A percentile compares a stretch with the other conserved stretches of the same genome.
Conservation (phyloP, 208 protist species). For the Leishmania braziliensis region DNA sequence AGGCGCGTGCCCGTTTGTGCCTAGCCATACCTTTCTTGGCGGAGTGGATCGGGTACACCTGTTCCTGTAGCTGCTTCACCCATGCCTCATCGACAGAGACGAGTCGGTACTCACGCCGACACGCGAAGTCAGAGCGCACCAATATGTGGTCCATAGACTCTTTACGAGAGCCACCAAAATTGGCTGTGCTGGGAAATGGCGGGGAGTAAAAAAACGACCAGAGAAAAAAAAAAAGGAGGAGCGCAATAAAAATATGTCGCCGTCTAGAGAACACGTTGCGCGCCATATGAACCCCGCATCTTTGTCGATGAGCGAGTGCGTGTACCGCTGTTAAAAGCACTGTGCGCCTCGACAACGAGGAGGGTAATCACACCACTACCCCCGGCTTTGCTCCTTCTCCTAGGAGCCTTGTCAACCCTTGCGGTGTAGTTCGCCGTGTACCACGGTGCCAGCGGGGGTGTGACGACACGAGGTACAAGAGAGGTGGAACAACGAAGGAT, state of each 20-base stretch:
- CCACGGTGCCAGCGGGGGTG: not conserved
- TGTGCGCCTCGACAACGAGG: not conserved
- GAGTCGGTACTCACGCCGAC: constrained; percentile 43
- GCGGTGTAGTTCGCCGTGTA: not conserved
- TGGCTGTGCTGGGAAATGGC: no score
- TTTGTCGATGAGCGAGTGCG: no score
- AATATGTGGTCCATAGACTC: constrained; percentile 43
- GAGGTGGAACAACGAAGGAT: not conserved
- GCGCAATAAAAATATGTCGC: no score
- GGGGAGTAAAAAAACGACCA: no score
- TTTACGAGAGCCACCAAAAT: no score
- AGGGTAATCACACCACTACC: not conserved
- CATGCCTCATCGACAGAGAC: constrained; percentile 46
- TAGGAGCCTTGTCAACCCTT: not conserved
- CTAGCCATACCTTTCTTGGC: no score
- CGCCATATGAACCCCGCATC: no score
- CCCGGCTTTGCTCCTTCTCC: no score
- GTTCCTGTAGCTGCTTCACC: constrained; percentile 11
- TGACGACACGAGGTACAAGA: not conserved
- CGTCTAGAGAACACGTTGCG: no score
- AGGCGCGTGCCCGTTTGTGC: not conserved
- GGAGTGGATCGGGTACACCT: not conserved
- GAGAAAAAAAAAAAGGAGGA: no score
- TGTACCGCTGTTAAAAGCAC: no score
- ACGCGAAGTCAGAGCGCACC: constrained; percentile 44